A percentile compares a stretch with the other conserved stretches of the same genome.
These are phyloP conservation scores for Monilinia laxa DNA, from an alignment of 2,329 filamentous ascomycete genomes.

Conservation along the genomic window DNA sequence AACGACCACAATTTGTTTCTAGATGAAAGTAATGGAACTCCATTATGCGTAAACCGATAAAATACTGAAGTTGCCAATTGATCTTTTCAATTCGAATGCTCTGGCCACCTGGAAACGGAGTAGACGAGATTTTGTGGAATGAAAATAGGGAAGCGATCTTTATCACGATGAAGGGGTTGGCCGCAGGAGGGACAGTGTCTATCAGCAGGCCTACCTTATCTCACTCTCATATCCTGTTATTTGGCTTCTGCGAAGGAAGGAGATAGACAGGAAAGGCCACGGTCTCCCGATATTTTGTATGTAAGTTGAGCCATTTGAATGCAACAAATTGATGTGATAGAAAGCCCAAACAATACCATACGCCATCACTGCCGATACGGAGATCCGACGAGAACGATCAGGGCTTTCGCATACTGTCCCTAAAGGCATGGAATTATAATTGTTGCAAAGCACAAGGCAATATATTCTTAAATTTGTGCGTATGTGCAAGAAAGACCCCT, in stretches of 20 bases:
- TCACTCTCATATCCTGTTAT: background rate
- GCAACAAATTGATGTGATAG: background rate
- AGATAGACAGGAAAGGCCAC: background rate
- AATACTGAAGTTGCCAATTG: background rate
- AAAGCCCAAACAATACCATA: background rate
- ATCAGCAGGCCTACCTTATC: background rate
- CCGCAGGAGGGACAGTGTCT: background rate
- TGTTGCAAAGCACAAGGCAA: background rate
- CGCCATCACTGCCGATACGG: background rate
- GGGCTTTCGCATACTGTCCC: background rate
- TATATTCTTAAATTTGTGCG: background rate
- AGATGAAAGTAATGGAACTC: background rate
- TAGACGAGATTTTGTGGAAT: background rate
- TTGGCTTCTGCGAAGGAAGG: too few relatives aligned
- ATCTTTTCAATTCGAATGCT: background rate
- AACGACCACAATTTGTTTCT: background rate
- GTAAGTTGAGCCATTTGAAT: background rate
- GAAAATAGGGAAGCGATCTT: background rate
- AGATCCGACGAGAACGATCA: background rate
- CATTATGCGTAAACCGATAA: background rate
- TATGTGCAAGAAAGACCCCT: background rate
- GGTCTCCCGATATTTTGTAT: background rate
- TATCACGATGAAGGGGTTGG: background rate
- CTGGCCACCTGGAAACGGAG: background rate
- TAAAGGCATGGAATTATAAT: background rate